Evolutionary conservation across 208 protist genomes (phyloP), one percentile per base, ranked within the genome.

Genomic region (Histomonas meleagridis): DNA sequence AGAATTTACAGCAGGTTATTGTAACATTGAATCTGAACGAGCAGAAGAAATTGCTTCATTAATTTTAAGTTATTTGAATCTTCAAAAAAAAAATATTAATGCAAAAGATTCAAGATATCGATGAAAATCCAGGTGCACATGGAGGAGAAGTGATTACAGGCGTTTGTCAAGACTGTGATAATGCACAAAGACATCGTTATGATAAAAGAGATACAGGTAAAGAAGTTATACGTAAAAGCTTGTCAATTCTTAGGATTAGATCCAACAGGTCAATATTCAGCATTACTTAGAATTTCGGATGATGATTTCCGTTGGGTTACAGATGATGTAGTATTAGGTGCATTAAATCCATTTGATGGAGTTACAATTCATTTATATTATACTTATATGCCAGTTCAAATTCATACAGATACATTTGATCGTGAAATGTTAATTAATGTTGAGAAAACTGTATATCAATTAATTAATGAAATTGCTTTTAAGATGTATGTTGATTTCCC

Each of bases 401-500:
- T 65, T n/a, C 16, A 10, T 28, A 26, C 60, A n/a, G 21, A 10
- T 65, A 26, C n/a, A 32, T 65, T 32, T n/a, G 23, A 12, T 32
- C 16, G 60, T 7, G 7, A 7, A 10, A 65, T 65, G 60, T n/a
- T n/a, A 7, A 7, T 65, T 3, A 65, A 65, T 32, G 23, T 65
- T 5, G 7, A 10, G n/a, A 65, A 28, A 65, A 12, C 7, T 32
- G 23, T 65, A 5, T 32, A 65, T 5, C 7, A 65, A n/a, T n/a
- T 65, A n/a, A 5, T 65, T n/a, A 26, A 65, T 65, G 60, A 65
- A 65, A 28, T 65, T 65, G 60, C 60, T n/a, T 65, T 65, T 26
- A 65, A 65, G n/a, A 65, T 65, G 60, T 65, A 46, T 28, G 55
- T 86, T 38, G 76, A 86, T n/a, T 43, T 55, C 38, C 76, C 76